Evolutionary conservation across 1,139 yeast genomes (phyloP), one percentile per base, ranked within the genome.

Genomic region (Diutina pseudorugosa): DNA sequence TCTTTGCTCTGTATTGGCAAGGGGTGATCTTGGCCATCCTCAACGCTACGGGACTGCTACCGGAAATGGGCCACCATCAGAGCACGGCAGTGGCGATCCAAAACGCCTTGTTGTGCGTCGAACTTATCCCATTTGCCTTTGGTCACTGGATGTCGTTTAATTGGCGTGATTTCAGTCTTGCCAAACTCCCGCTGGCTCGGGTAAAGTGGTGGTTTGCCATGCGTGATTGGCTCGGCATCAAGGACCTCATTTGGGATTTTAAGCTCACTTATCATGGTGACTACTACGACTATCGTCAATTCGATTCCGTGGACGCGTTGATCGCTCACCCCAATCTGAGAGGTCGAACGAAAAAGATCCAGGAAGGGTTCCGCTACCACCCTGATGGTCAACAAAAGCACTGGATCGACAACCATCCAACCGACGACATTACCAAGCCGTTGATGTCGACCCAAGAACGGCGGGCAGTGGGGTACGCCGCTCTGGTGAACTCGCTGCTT

Each of bases 1-100:
- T 94, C 54, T 93, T 93, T 73, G 97, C 96, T 41, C 87, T 96
- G 18, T 93, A 90, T 65, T 93, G 98, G 98, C 98, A 93, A 65
- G 93, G 96, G 0, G 75, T 91, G 25, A 60, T 83, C 0, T 71
- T 93, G 51, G 82, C 88, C 0, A 64, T 85, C 1, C 62, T 88
- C 44, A 81, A 77, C 57, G 75, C 76, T 59, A 65, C 80, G 47
- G 82, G 85, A 1, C 57, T 79, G 0, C 69, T 89, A 23, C 57
- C 58, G 14, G 77, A 80, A 53, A 65, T 73, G 54, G 82, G 79
- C 5, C 40, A 45, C 5, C 23, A 18, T 18, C 41, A 25, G 19
- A n/a, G 21, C 4, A 45, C 49, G 21, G 49, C 49, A 6, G 75
- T 75, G 36, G 75, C 82, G 14, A 82, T 85, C 53, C 96, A 89